Evolutionary conservation across 768 basidiomycete genomes (phyloP), one percentile per base, ranked within the genome.

Genomic region (Omphalotus guepiniiformis): DNA sequence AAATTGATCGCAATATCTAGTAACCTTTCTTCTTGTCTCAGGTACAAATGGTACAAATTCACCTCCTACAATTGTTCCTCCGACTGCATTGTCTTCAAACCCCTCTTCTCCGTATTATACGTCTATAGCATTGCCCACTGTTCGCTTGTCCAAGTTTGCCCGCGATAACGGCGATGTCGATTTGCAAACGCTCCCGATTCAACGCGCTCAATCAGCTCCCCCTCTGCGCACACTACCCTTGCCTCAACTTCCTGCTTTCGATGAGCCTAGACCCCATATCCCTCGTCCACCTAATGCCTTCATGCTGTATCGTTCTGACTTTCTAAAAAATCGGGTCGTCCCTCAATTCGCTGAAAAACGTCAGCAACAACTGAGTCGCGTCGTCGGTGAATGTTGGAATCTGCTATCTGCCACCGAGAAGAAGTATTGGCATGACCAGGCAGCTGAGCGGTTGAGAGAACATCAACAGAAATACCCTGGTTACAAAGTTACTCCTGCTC

Each of bases 211-310:
- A 4, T 18, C 22, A 8, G 16, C 26, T 13, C 15, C 25, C 28
- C 35, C 34, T 7, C 13, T 27, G 1, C 18, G 28, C 39, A 9
- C 28, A 40, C 3, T 13, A 6, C 11, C 41, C n/a, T 11, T 4
- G 32, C 16, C 26, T 23, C 25, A 41, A 29, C 39, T 48, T 39
- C 29, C 40, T 39, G 26, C 51, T 23, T 27, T 29, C 34, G 30
- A 34, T 29, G 8, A n/a, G 3, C 30, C 34, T 4, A 19, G 47
- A 25, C 48, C 45, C 37, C 81, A 83, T 58, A 76, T 89, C 44
- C 79, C 82, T 25, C 81, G 88, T 26, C 88, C 90, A 3, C 76
- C 85, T 36, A 92, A 93, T 58, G 85, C 88, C 2, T 93, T 92
- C 69, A 88, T 92, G 65, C 69, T 91, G 50, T 92, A 79, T 61